Base-by-base conservation (phyloP, 208 protist species). In the Leishmania arabica region DNA sequence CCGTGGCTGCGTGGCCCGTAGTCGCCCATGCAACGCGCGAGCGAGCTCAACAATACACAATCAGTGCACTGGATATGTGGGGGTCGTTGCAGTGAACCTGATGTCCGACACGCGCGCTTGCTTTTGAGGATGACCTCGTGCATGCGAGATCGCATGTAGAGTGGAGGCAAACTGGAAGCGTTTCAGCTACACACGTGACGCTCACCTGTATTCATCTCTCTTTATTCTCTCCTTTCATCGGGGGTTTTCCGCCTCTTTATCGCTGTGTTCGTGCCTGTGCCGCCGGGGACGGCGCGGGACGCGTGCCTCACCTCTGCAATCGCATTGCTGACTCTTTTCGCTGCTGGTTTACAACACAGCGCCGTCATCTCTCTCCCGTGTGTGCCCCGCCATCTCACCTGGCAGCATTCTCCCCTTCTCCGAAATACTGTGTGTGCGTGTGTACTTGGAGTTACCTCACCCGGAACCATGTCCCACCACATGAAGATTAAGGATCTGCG, bases 401-500 rank as follows among this genome's bases (percentile, higher is more conserved):
- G 40, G 45, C 64, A 40, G 17, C 31, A 49, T 34, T 51, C 69
- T 27, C 3, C 3, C 24, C 27, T 37, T 37, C 17, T 21, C 24
- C 65, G 64, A 68, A 64, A 68, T 40, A 68, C 31, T 21, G 64
- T 47, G 31, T 70, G 37, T 71, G 37, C 1, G 51, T 56, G 51
- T 56, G 51, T 45, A 37, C 69, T 31, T 54, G 45, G 6, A 73
- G 69, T 53, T 51, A 53, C 62, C 62, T 37, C 62, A 68, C 69
- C 45, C 74, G 85, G 53, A 66, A 80, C 56, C 80, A 97, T 97
- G 94, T 96, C 94, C 73, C 90, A 95, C 87, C 90, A 94, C 94
- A 80, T 89, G 75, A 95, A 96, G 88, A 89, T 96, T 80, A 95
- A 94, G 86, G 94, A 97, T 62, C 92, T 99, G 72, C 96, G 98